Base-by-base conservation (phyloP, 1,139 yeast genomes). In the Pichiaceae sp. region DNA sequence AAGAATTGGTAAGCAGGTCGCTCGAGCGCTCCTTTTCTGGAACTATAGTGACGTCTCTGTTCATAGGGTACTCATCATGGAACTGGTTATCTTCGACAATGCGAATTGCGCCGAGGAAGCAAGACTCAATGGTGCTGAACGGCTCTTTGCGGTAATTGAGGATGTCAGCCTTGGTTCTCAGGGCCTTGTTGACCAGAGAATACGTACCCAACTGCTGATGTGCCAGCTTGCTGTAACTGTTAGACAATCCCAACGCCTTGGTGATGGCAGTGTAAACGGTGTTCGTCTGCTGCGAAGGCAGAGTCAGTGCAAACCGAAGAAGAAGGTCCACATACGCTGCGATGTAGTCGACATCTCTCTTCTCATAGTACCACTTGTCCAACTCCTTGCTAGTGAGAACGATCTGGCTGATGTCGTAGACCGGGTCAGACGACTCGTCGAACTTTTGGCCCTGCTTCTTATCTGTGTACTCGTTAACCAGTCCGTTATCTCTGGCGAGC, bases 271-370 rank as follows among this genome's bases (percentile, higher is more conserved):
- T 17, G 3, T 37, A 33, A 4, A 45, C 51, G 26, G 41, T 38
- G 4, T 34, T 4, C 34, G 38, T 25, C 35, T 45, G 32, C 30
- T 36, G 8, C 20, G 44, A 45, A 3, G 43, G 41, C n/a, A 49
- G 31, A 2, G 61, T 54, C 32, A 57, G 34, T 1, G 59, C 59
- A 39, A 47, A 56, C 34, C 62, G 43, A 9, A 57, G 31, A 7
- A 56, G 33, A 15, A 57, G 43, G 39, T 57, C 62, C 36, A 52
- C 46, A 32, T 57, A 57, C 20, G 50, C 47, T 2, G 54, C 43
- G 16, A 57, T 38, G 34, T 50, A 56, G 3, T 42, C 36, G n/a
- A 42, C 11, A 33, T 53, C 50, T 5, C 42, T 44, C 31, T 48
- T 44, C n/a, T 46, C 47, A 23, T 40, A 44, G 31, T 33, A 42